A percentile compares a stretch with the other conserved stretches of the same genome.
These are phyloP conservation scores for Penicillium cosmopolitanum DNA, from an alignment of 495 filamentous ascomycete species.

Conservation along the genomic window DNA sequence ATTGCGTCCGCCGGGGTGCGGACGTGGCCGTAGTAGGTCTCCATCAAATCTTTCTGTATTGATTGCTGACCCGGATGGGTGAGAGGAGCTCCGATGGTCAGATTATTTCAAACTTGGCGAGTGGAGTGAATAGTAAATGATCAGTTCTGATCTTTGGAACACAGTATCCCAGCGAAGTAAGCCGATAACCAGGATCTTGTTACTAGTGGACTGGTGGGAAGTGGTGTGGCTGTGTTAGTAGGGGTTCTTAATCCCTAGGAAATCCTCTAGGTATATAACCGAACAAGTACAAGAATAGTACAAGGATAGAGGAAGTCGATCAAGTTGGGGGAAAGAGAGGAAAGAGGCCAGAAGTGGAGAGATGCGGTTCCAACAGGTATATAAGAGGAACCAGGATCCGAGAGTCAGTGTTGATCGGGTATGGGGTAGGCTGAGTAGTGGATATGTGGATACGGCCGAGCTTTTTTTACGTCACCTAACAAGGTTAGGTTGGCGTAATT, in stretches of 20 bases:
- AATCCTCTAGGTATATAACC: too few relatives aligned
- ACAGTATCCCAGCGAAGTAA: too few relatives aligned
- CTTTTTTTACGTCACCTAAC: constrained; percentile 37
- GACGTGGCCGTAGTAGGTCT: constrained; percentile 93
- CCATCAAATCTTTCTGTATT: constrained; percentile 62
- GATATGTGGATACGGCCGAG: constrained; percentile 28
- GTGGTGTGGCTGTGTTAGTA: background rate
- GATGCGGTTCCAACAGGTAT: constrained; percentile 20
- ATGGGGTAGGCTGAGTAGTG: constrained; percentile 34
- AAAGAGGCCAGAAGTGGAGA: constrained; percentile 20
- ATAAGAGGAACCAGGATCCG: constrained; percentile 32
- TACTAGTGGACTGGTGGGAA: too few relatives aligned
- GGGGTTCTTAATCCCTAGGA: background rate
- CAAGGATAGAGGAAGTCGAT: constrained; percentile 6
- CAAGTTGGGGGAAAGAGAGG: constrained; percentile 11
- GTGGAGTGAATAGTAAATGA: too few relatives aligned
- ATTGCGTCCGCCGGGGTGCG: constrained; percentile 93
- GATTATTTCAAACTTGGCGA: too few relatives aligned
- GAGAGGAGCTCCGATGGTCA: too few relatives aligned
- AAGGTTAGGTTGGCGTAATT: constrained; percentile 25
- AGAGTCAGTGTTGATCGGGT: constrained; percentile 28
- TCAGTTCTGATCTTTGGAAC: too few relatives aligned
- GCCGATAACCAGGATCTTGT: too few relatives aligned
- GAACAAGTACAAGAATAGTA: background rate
- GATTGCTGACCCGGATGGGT: background rate